These are phyloP conservation scores for Fimicolochytrium jonesii DNA, from an alignment of 192 early-diverging fungal genomes.

Conservation along the genomic window DNA sequence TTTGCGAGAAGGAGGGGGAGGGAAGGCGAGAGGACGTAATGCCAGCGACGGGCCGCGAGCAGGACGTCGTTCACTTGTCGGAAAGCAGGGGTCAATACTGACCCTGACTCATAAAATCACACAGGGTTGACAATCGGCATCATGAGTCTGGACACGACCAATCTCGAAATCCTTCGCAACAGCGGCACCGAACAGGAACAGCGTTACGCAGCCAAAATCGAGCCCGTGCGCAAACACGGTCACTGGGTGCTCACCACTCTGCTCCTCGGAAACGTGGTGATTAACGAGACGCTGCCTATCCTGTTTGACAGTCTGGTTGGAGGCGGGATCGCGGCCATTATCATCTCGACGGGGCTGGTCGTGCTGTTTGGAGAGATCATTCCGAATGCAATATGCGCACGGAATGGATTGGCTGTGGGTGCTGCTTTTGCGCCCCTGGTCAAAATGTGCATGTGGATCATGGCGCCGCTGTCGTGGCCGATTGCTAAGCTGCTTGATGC, in stretches of 20 bases:
- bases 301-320: constrained; percentile 67
- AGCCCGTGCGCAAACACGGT: constrained; percentile 81
- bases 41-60: too few species aligned
- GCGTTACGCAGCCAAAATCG: constrained; percentile 72
- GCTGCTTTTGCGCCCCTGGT: constrained; percentile 80
- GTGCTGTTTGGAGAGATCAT: constrained; percentile 92
- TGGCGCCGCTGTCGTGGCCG: constrained; percentile 70
- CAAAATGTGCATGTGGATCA: constrained; percentile 51
- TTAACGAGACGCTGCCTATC: constrained; percentile 88
- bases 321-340: constrained; percentile 72
- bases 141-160: constrained; percentile 76
- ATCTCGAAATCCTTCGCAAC: constrained; percentile 66
- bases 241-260: constrained; percentile 95
- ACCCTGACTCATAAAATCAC: too few species aligned
- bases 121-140: constrained; percentile 36
- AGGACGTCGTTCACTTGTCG: too few species aligned
- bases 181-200: constrained; percentile 69
- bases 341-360: constrained; percentile 83
- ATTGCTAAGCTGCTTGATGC: constrained; percentile 81
- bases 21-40: too few species aligned
- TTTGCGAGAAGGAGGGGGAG: too few species aligned
- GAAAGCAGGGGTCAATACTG: too few species aligned
- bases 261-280: constrained; percentile 85
- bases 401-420: constrained; percentile 84
- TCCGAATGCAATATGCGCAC: constrained; percentile 85